phyloP scores from a whole-genome alignment of 345 rosid genomes.

The Rhodamnia argentea region DNA sequence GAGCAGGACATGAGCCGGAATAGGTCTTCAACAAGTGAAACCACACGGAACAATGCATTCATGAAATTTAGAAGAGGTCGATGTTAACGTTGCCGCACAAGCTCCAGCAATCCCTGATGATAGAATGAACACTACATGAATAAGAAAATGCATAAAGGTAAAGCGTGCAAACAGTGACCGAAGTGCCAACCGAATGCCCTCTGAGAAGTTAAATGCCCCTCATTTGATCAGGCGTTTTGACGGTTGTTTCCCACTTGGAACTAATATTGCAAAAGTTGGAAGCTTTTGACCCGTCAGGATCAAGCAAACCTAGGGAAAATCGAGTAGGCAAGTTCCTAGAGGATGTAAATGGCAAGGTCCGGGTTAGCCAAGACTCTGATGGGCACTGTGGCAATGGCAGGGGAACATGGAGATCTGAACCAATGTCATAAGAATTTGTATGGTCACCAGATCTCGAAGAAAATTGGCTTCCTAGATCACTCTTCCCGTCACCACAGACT shows the following conservation, averaged over 20 bases:
- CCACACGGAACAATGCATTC: neutral
- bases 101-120: neutral
- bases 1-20: neutral
- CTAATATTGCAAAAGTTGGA: slow-evolving; percentile 7
- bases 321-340: slow-evolving; percentile 26
- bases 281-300: slow-evolving; percentile 15
- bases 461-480: slow-evolving; percentile 10
- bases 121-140: neutral
- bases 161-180: neutral
- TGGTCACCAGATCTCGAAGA: slow-evolving; percentile 6
- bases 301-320: slow-evolving; percentile 19
- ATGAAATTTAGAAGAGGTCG: neutral
- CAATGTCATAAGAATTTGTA: slow-evolving; percentile 5
- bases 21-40: neutral
- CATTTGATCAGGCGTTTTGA: slow-evolving; percentile 29
- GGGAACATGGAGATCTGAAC: slow-evolving; percentile 32
- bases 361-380: slow-evolving; percentile 83
- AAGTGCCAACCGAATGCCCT: neutral
- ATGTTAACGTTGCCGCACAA: neutral
- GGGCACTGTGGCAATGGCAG: slow-evolving; percentile 78
- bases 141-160: neutral
- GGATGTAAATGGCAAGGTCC: slow-evolving; percentile 51
- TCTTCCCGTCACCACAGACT: slow-evolving; percentile 8
- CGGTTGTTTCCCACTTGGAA: slow-evolving; percentile 61
- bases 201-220: neutral